Conservation (phyloP, 345 rosid genomes). For the Hevea brasiliensis region DNA sequence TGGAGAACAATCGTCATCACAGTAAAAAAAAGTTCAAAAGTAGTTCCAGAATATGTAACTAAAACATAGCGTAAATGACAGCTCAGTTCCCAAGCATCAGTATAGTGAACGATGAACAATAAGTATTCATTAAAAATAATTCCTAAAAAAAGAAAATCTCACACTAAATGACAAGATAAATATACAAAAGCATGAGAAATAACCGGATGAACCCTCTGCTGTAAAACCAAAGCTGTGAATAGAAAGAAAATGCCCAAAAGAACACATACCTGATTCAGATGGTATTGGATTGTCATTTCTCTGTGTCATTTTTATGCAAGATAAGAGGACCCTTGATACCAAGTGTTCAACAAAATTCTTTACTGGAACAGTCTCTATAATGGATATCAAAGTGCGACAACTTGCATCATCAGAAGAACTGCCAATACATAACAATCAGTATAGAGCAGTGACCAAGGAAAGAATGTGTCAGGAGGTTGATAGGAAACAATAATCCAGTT, state of each 20-base stretch:
- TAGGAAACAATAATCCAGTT: constrained; percentile 20
- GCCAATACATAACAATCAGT: constrained; percentile 36
- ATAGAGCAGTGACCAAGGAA: constrained; percentile 8
- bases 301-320: constrained; percentile 61
- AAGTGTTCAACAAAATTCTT: constrained; percentile 51
- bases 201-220: neutral
- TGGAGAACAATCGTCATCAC: neutral
- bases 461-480: constrained; percentile 3
- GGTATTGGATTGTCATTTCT: constrained; percentile 41
- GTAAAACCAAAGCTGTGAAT: neutral
- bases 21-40: neutral
- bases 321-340: constrained; percentile 55
- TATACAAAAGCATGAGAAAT: neutral
- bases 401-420: constrained; percentile 67
- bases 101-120: neutral
- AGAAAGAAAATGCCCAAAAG: neutral
- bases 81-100: neutral
- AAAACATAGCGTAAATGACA: neutral
- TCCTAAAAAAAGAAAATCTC: neutral
- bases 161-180: neutral
- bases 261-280: constrained; percentile 53
- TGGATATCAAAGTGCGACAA: constrained; percentile 47
- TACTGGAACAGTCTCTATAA: constrained; percentile 65
- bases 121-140: neutral
- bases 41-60: neutral